phyloP scores from a whole-genome alignment of 495 filamentous ascomycete genomes.

The Penicillium antarcticum region DNA sequence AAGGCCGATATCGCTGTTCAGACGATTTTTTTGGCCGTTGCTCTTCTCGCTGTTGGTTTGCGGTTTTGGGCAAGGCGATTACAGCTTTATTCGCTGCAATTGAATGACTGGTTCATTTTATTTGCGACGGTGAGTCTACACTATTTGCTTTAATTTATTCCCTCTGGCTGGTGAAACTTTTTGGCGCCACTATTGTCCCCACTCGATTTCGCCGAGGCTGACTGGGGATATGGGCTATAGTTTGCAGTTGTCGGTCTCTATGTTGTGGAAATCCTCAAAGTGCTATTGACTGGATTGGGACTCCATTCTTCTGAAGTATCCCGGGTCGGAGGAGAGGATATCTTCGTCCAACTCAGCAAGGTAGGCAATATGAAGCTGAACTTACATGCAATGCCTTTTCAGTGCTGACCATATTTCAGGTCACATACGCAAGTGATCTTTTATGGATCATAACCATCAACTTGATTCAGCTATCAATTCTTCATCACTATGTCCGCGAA shows the following conservation, averaged over 20 bases:
- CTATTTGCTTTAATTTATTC: neutral
- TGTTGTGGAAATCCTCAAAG: constrained; percentile 15
- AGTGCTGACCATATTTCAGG: constrained; percentile 12
- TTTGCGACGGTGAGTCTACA: constrained; percentile 12
- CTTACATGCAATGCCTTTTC: neutral
- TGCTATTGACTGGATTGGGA: constrained; percentile 20
- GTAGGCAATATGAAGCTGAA: neutral
- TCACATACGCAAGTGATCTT: constrained; percentile 20
- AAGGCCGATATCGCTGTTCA: constrained; percentile 22
- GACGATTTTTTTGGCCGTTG: constrained; percentile 13
- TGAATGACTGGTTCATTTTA: constrained; percentile 21
- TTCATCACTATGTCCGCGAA: constrained; percentile 17
- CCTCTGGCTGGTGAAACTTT: no score
- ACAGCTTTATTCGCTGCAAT: constrained; percentile 3
- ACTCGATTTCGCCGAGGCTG: neutral
- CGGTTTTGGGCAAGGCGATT: constrained; percentile 22
- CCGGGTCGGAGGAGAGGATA: constrained; percentile 8
- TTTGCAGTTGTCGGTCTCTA: constrained; percentile 18
- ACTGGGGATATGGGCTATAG: constrained; percentile 1
- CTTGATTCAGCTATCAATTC: constrained; percentile 18
- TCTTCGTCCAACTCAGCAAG: constrained; percentile 14
- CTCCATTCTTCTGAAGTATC: constrained; percentile 14
- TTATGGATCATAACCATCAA: constrained; percentile 13
- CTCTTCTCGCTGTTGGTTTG: constrained; percentile 12
- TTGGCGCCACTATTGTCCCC: neutral